Evolutionary conservation across 345 rosid genomes (phyloP).

Genomic region (Murraya koenigii): DNA sequence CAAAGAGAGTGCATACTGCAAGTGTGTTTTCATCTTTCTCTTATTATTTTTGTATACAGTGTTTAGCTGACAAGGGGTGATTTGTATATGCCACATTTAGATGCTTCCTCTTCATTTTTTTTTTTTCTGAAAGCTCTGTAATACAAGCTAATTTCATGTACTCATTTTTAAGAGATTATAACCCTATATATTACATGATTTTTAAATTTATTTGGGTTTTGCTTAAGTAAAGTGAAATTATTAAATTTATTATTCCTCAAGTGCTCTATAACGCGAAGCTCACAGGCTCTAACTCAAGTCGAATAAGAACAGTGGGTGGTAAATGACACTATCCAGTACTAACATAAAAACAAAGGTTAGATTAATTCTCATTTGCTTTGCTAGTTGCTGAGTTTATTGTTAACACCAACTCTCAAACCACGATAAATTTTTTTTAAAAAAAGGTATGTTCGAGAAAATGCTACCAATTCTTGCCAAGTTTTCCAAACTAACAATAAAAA

Average conservation of each 20-base stretch:
- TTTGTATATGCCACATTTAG: not conserved
- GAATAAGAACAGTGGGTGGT: too few relatives aligned
- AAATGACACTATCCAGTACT: too few relatives aligned
- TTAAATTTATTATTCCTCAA: not conserved
- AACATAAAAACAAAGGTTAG: too few relatives aligned
- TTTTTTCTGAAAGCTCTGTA: not conserved
- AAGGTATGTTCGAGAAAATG: not conserved
- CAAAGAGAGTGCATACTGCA: not conserved
- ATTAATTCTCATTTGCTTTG: too few relatives aligned
- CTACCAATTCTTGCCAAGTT: not conserved
- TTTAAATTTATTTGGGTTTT: not conserved
- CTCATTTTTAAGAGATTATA: not conserved
- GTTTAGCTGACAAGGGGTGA: slow-evolving; percentile 9
- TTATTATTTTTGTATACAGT: slow-evolving; percentile 8
- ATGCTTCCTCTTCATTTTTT: not conserved
- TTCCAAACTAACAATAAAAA: not conserved
- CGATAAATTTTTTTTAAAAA: too few relatives aligned
- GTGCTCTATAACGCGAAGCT: too few relatives aligned
- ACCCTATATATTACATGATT: not conserved
- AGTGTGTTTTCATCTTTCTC: not conserved
- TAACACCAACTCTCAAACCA: too few relatives aligned
- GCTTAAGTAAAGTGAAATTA: not conserved
- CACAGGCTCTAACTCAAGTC: too few relatives aligned
- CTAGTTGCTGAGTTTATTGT: too few relatives aligned
- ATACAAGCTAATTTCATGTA: not conserved